Conservation (phyloP, 768 basidiomycete species). For the Solioccasus polychromus region DNA sequence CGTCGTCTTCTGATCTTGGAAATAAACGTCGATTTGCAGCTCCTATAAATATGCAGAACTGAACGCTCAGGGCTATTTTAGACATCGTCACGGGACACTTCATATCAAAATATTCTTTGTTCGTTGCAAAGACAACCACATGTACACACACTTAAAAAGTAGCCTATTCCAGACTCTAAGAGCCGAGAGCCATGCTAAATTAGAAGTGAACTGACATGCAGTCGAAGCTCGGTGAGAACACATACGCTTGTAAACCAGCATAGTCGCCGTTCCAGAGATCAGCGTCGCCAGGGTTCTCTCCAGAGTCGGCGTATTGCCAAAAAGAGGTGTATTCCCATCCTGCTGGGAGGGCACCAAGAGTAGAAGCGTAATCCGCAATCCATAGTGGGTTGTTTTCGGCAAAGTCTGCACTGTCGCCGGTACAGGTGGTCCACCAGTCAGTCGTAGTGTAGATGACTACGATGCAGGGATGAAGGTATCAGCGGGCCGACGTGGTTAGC, state of each 20-base stretch:
- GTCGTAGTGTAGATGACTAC: constrained; percentile 62
- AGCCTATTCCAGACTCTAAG: background rate
- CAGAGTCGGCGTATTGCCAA: constrained; percentile 59
- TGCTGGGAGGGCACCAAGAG: constrained; percentile 53
- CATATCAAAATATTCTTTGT: no score
- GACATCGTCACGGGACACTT: no score
- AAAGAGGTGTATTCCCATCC: constrained; percentile 57
- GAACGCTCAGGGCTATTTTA: no score
- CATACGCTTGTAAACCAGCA: constrained; percentile 40
- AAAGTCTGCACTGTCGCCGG: constrained; percentile 55
- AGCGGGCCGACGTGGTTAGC: background rate
- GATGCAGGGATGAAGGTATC: no score
- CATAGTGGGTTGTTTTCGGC: constrained; percentile 53
- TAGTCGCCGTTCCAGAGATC: constrained; percentile 55
- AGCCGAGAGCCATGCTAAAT: constrained; percentile 23
- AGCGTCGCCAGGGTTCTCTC: constrained; percentile 55
- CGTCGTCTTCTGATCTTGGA: no score
- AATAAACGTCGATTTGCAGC: no score
- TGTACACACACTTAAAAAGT: background rate
- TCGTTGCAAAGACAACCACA: no score
- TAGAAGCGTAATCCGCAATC: constrained; percentile 53
- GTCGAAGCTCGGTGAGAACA: background rate
- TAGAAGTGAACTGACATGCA: background rate
- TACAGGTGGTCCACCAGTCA: constrained; percentile 68
- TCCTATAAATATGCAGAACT: no score